These are phyloP conservation scores for Aspergillus sp. DNA, from an alignment of 2,329 filamentous ascomycete species.

Conservation along the genomic window DNA sequence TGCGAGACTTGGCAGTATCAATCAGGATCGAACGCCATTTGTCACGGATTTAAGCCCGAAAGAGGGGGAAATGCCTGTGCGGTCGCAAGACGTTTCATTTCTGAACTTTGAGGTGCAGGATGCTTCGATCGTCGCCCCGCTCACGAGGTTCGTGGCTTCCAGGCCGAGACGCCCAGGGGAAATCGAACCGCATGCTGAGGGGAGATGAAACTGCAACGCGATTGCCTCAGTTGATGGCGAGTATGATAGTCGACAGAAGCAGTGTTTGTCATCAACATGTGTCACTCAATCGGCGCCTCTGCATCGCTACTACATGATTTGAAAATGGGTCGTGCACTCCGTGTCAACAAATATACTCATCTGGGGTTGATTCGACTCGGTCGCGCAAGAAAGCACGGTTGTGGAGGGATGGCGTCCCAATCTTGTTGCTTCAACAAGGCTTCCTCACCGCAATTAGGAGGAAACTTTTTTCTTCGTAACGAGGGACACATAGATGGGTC, in stretches of 20 bases:
- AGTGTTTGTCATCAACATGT: background rate
- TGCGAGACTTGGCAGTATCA: background rate
- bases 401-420: no score
- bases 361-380: no score
- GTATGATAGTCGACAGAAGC: background rate
- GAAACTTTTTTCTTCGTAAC: no score
- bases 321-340: background rate
- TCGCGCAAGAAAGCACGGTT: no score
- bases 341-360: background rate
- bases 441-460: no score
- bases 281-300: background rate
- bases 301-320: background rate
- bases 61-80: background rate
- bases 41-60: background rate
- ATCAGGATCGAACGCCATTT: background rate
- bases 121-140: background rate
- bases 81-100: background rate
- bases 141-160: background rate
- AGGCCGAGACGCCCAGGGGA: background rate
- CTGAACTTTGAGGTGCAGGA: background rate
- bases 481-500: no score
- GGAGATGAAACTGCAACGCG: background rate
- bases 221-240: background rate
- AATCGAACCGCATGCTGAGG: background rate
- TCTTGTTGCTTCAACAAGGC: no score